These are phyloP conservation scores for Talaromyces pinophilus DNA, from an alignment of 2,329 filamentous ascomycete species.

Conservation along the genomic window DNA sequence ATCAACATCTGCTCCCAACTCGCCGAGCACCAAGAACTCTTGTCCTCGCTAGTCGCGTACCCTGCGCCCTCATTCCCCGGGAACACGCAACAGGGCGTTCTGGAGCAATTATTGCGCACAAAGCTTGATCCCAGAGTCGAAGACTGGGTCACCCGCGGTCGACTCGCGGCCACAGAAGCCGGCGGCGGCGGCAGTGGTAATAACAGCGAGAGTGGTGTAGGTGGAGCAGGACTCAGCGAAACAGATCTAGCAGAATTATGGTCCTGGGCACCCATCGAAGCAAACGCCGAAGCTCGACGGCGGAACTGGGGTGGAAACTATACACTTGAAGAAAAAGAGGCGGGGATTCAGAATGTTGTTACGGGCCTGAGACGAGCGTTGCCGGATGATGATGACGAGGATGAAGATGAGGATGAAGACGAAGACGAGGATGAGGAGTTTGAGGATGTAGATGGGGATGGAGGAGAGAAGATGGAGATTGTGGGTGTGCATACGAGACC, in stretches of 20 bases:
- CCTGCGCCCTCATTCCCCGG: conserved; percentile 75
- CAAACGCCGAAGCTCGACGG: conserved; percentile 48
- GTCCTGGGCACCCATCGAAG: conserved; percentile 56
- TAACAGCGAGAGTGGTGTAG: not conserved
- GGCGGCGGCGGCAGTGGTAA: not conserved
- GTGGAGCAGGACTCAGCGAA: conserved; percentile 39
- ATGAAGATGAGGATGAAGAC: conserved; percentile 51
- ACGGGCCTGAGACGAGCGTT: conserved; percentile 66
- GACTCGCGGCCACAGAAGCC: conserved; percentile 40
- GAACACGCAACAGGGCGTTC: conserved; percentile 61
- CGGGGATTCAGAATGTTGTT: conserved; percentile 67
- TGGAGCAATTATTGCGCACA: conserved; percentile 74
- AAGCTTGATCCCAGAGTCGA: conserved; percentile 79
- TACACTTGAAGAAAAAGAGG: conserved; percentile 68
- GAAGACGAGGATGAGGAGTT: conserved; percentile 57
- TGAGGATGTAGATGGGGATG: conserved; percentile 26
- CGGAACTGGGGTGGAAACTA: conserved; percentile 65
- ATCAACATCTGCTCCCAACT: conserved; percentile 66
- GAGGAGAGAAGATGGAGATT: conserved; percentile 44
- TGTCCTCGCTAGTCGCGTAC: conserved; percentile 70
- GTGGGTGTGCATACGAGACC: conserved; percentile 40
- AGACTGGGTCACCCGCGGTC: conserved; percentile 67
- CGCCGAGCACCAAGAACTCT: conserved; percentile 65
- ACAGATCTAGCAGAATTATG: conserved; percentile 62
- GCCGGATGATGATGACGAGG: conserved; percentile 58